A percentile compares a stretch with the other conserved stretches of the same genome.
These are phyloP conservation scores for Skeletonema costatum DNA, from an alignment of 108 stramenopile species.

Conservation along the genomic window DNA sequence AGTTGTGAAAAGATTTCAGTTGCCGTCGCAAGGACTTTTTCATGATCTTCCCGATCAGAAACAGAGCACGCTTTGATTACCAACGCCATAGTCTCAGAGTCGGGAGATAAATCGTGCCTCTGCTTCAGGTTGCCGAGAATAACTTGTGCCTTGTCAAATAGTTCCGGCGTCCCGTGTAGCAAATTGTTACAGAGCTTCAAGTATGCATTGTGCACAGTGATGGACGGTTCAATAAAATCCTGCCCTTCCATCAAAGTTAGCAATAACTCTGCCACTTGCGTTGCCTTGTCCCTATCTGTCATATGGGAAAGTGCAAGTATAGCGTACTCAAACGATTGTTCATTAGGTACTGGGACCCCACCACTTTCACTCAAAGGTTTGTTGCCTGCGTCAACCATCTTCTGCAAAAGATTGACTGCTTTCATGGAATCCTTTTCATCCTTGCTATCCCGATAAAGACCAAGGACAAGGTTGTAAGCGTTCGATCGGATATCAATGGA, in stretches of 20 bases:
- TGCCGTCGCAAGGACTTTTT: slow-evolving; percentile 34
- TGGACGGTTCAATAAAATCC: slow-evolving; percentile 32
- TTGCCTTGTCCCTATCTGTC: slow-evolving; percentile 16
- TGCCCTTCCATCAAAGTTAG: slow-evolving; percentile 36
- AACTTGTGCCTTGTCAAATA: slow-evolving; percentile 28
- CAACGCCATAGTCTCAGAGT: slow-evolving; percentile 34
- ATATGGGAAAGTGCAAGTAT: slow-evolving; percentile 35
- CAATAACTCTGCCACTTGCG: slow-evolving; percentile 32
- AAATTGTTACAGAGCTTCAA: slow-evolving; percentile 26
- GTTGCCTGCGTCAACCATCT: slow-evolving; percentile 42
- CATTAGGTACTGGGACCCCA: slow-evolving; percentile 42
- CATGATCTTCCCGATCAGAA: slow-evolving; percentile 26
- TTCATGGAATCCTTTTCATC: slow-evolving; percentile 23
- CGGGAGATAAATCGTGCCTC: slow-evolving; percentile 14
- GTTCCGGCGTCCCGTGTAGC: slow-evolving; percentile 12
- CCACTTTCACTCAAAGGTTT: slow-evolving; percentile 11
- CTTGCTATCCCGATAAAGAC: slow-evolving; percentile 42
- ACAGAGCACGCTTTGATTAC: slow-evolving; percentile 50
- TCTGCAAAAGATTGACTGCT: slow-evolving; percentile 37
- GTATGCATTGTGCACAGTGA: slow-evolving; percentile 41
- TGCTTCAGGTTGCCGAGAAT: slow-evolving; percentile 29
- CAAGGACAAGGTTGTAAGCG: slow-evolving; percentile 44
- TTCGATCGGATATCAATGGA: slow-evolving; percentile 44
- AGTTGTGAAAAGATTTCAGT: slow-evolving; percentile 25
- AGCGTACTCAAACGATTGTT: slow-evolving; percentile 45